Base-by-base conservation (phyloP, 345 rosid genomes). In the Salix caprea region DNA sequence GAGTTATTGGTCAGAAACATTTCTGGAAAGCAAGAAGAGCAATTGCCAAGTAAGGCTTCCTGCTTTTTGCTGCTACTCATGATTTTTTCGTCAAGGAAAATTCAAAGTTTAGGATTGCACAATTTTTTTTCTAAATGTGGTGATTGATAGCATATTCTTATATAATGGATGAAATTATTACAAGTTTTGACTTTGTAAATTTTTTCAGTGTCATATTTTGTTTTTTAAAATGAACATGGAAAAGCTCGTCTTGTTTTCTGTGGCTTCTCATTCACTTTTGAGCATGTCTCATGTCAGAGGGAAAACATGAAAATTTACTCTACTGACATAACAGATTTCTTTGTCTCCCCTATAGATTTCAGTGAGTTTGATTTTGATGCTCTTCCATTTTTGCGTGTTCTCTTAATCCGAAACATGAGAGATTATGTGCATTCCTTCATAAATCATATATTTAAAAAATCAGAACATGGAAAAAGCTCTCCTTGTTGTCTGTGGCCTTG, bases 11-110 rank as follows among this genome's bases (percentile, higher is more conserved):
- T 82, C 97, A 90, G 74, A 91, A 89, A 79, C 92, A 76, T 84
- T 94, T 94, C 81, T 94, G 95, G 97, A 94, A 91, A 82, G 98
- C 98, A 26, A 89, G 98, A 84, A 89, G 81, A 84, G 89, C 89
- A 12, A 92, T 94, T 85, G 90, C 79, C 88, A 91, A 89, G 98
- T 94, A 94, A 90, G 98, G 79, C 11, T 71, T 18, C 16, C 6
- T 52, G 46, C 76, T 65, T 26, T 7, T 44, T 37, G 54, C 70
- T 23, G 54, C 9, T 65, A 36, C 67, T 72, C 42, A 46, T 34
- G 28, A 21, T 56, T 30, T 28, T 16, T 65, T 62, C 19, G 23
- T 40, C 62, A 74, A 23, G 52, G 70, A 52, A n/a, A 24, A 23
- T 60, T 66, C 18, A 60, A 24, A 60, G 46, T 65, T 65, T 73